Base-by-base conservation (phyloP, 495 filamentous ascomycete genomes). In the Xylaria cubensis region DNA sequence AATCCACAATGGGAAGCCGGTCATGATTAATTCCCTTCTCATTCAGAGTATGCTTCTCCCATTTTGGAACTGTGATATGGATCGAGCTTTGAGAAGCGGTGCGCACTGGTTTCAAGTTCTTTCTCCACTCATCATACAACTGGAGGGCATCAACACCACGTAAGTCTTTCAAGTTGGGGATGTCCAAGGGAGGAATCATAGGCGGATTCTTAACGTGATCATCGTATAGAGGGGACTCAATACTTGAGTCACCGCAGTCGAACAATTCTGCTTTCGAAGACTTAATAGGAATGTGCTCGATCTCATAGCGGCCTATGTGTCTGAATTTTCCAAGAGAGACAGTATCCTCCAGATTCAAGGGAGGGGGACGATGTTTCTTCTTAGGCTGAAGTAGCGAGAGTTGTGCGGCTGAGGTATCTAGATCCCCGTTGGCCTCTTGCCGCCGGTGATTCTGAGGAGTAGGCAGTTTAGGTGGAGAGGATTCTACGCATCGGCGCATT, bases 391-490 rank as follows among this genome's bases (percentile, higher is more conserved):
- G 10, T 21, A 8, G 12, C 0, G 36, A 53, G 7, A 15, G 17
- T 15, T 64, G 58, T 26, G 59, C 26, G 19, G 10, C 59, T 3
- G 44, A 53, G 19, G 44, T 21, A 42, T 10, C 42, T 55, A 42
- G 12, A 32, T 6, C 59, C 3, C 10, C 59, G 24, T 48, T 32
- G 21, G 15, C 42, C 34, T 44, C 46, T 24, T 56, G 26, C 32
- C 64, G 46, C 21, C 21, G 58, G 3, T n/a, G 36, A 26, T 44
- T 26, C 36, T 21, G 53, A 50, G 12, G 55, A 34, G 41, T 0
- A n/a, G 69, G 69, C 26, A 64, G 17, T 8, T 70, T 4, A 64
- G 69, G 69, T 13, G 34, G 69, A 9, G 56, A 63, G 19, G n/a
- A 1, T 6, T 64, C 69, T 13, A n/a, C 21, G 46, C 34, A 41